These are phyloP conservation scores for Aegilops umbellulata DNA, from an alignment of 176 grass and related monocot species.

Conservation along the genomic window DNA sequence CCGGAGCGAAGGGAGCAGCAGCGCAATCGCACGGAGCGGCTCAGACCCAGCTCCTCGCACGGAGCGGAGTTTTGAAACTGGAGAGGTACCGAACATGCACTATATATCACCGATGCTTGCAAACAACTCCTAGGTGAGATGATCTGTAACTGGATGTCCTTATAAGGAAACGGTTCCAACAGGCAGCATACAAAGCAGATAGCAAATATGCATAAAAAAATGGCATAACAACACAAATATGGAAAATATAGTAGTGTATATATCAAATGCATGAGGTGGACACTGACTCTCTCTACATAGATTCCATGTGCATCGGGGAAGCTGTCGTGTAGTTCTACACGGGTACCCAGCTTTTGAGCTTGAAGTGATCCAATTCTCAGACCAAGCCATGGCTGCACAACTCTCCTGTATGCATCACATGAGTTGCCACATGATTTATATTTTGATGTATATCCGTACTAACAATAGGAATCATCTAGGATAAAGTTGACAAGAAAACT, in stretches of 20 bases:
- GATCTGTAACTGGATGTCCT: no score
- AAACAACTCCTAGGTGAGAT: not conserved
- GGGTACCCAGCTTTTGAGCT: not conserved
- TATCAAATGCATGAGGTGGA: not conserved
- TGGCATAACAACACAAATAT: not conserved
- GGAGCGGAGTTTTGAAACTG: no score
- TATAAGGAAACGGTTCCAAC: not conserved
- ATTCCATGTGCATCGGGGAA: not conserved
- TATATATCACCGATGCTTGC: not conserved
- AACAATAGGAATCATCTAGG: not conserved
- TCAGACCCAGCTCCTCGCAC: no score
- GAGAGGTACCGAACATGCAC: no score
- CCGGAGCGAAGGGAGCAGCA: no score
- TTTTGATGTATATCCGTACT: no score
- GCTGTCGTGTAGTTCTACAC: conserved; percentile 10
- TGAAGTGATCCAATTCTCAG: not conserved
- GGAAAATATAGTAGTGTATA: not conserved
- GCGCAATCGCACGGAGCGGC: no score
- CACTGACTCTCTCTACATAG: conserved; percentile 12
- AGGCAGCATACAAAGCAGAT: not conserved
- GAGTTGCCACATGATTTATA: no score
- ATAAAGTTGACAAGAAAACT: not conserved
- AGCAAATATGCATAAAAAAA: not conserved
- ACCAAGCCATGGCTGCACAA: conserved; percentile 14
- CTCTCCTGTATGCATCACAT: conserved; percentile 19